These are phyloP conservation scores for Alternaria sp. DNA, from an alignment of 2,329 filamentous ascomycete genomes.

Conservation along the genomic window DNA sequence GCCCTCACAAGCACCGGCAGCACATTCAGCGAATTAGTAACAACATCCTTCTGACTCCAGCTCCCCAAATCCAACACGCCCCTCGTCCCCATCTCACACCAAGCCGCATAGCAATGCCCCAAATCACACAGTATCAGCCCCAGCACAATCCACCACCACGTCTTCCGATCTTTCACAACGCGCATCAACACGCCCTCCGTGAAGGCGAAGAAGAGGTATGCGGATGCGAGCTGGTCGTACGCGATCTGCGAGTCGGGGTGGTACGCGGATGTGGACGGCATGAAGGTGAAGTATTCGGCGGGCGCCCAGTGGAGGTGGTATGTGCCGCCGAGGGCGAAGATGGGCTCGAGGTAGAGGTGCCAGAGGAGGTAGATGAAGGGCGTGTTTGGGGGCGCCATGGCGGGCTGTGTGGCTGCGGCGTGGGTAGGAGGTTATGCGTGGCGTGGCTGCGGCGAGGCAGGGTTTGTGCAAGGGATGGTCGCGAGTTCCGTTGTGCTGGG, in stretches of 20 bases:
- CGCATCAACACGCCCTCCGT: constrained; percentile 78
- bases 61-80: constrained; percentile 26
- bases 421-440: neutral
- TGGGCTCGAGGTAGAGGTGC: constrained; percentile 74
- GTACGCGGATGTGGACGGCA: constrained; percentile 57
- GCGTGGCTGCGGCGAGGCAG: neutral
- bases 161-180: constrained; percentile 67
- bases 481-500: neutral
- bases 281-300: constrained; percentile 67
- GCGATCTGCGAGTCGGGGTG: constrained; percentile 57
- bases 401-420: neutral
- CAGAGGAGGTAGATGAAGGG: constrained; percentile 69
- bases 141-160: constrained; percentile 73
- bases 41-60: constrained; percentile 50
- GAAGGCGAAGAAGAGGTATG: constrained; percentile 78
- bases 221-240: constrained; percentile 75
- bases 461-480: neutral
- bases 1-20: constrained; percentile 42
- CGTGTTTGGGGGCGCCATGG: constrained; percentile 48
- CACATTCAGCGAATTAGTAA: constrained; percentile 46
- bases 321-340: constrained; percentile 60
- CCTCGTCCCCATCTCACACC: constrained; percentile 39
- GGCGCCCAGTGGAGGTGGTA: constrained; percentile 59
- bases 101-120: constrained; percentile 66
- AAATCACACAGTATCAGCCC: constrained; percentile 75